Evolutionary conservation across 2,329 filamentous ascomycete species (phyloP), one percentile per base, ranked within the genome.

Genomic region (Xylariaceae sp.): DNA sequence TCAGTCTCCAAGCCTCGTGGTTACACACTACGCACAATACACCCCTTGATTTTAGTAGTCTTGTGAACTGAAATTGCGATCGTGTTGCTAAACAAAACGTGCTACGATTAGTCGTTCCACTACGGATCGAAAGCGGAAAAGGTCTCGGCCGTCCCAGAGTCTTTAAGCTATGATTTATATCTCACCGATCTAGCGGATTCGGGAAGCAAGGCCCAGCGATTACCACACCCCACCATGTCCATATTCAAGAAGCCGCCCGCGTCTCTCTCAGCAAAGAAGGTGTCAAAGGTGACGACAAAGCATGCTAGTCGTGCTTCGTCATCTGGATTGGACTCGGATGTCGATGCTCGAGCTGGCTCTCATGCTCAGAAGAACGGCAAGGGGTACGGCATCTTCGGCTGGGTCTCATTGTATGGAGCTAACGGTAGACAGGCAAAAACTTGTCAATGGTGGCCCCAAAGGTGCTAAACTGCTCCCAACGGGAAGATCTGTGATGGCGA

Each of bases 151-250:
- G 76, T 75, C 14, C 62, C 75, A 47, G 77, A 81, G 50, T 75
- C 79, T 14, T 76, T 78, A 50, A 74, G 80, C 26, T 81, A 82
- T 73, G 84, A 87, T 53, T 73, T 88, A 23, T 87, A 81, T 69
- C 76, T 82, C 36, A 81, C 82, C 41, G 76, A 80, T 59, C 77
- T 80, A n/a, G 76, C 78, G 64, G 76, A 80, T 52, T 75, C 78
- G 3, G 74, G 76, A 16, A 73, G 74, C 63, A 75, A 74, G 62
- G 80, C 80, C 24, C 76, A 78, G 59, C 78, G 77, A 64, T 69
- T 86, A 21, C 77, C 82, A 23, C 73, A 79, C 19, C 73, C 75
- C n/a, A 78, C 81, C 19, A 80, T 80, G 67, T 80, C 79, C 6
- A 72, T 86, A 21, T 79, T 83, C 66, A 74, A 74, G 56, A 78